Conservation (phyloP, 352 stramenopile genomes). For the Pythium insidiosum region DNA sequence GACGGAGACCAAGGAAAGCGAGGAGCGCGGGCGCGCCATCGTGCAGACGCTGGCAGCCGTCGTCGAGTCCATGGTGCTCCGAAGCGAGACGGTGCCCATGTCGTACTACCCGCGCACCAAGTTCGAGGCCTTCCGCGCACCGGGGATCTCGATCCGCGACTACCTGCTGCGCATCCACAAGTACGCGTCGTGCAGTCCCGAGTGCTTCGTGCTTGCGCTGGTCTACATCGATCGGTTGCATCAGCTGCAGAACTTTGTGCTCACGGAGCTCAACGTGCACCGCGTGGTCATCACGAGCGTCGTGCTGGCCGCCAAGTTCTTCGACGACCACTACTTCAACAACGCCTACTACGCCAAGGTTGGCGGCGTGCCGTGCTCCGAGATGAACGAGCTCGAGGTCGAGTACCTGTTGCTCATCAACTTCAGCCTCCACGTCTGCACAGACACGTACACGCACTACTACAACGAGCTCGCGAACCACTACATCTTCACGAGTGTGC, state of each 20-base stretch:
- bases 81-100: conserved; percentile 40
- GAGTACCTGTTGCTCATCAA: conserved; percentile 98
- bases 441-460: conserved; percentile 87
- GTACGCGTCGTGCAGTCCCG: conserved; percentile 96
- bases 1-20: conserved; percentile 47
- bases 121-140: conserved; percentile 80
- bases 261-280: conserved; percentile 97
- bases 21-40: conserved; percentile 71
- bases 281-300: conserved; percentile 96
- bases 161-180: conserved; percentile 93
- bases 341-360: conserved; percentile 99
- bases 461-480: conserved; percentile 87
- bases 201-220: conserved; percentile 98
- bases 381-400: conserved; percentile 98
- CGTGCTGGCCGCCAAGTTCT: conserved; percentile 98
- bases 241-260: conserved; percentile 92
- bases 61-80: conserved; percentile 73
- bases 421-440: conserved; percentile 95
- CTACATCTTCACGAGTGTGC: conserved; percentile 64
- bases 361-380: conserved; percentile 84
- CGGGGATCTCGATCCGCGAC: conserved; percentile 75
- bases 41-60: conserved; percentile 73
- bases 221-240: conserved; percentile 99
- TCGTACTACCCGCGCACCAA: conserved; percentile 66
- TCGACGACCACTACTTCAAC: conserved; percentile 99